phyloP scores from a whole-genome alignment of 352 stramenopile species.

The Lagenidium giganteum region DNA sequence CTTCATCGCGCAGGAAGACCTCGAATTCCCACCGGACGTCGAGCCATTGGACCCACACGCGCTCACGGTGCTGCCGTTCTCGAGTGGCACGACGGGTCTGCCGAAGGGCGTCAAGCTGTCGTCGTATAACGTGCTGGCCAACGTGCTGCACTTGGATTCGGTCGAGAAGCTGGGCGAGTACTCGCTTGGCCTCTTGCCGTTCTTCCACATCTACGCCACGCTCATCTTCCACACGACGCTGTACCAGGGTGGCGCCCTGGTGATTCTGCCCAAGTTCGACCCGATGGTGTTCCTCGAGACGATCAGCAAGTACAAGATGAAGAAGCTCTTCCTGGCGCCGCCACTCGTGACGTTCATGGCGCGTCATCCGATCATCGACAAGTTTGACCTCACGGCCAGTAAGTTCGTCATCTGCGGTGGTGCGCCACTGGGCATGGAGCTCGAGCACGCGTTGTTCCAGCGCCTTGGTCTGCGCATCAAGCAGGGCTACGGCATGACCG shows the following conservation, averaged over 20 bases:
- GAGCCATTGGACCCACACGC: constrained; percentile 50
- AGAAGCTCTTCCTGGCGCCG: constrained; percentile 72
- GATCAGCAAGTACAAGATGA: constrained; percentile 61
- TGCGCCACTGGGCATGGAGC: constrained; percentile 65
- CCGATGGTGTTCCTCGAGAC: constrained; percentile 80
- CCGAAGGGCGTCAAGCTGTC: constrained; percentile 88
- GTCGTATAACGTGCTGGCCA: constrained; percentile 86
- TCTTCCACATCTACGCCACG: constrained; percentile 95
- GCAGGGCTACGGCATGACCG: constrained; percentile 42
- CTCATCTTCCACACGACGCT: constrained; percentile 78
- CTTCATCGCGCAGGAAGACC: constrained; percentile 24
- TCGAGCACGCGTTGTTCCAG: constrained; percentile 40
- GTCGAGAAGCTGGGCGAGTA: constrained; percentile 57
- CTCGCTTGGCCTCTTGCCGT: constrained; percentile 79
- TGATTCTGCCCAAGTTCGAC: constrained; percentile 90
- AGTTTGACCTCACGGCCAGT: constrained; percentile 87
- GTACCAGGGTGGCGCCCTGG: constrained; percentile 71
- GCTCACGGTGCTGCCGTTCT: constrained; percentile 84
- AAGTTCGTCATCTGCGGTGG: constrained; percentile 63
- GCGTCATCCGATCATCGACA: constrained; percentile 87
- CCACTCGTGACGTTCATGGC: constrained; percentile 81
- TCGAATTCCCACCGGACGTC: too few relatives aligned
- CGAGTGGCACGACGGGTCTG: constrained; percentile 90
- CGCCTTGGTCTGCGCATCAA: constrained; percentile 39
- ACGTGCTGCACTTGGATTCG: constrained; percentile 78